Percentiles rank a stretch among this genome's conserved stretches.
phyloP scores from a whole-genome alignment of 176 grass and related monocot species.

The Carex scoparia region DNA sequence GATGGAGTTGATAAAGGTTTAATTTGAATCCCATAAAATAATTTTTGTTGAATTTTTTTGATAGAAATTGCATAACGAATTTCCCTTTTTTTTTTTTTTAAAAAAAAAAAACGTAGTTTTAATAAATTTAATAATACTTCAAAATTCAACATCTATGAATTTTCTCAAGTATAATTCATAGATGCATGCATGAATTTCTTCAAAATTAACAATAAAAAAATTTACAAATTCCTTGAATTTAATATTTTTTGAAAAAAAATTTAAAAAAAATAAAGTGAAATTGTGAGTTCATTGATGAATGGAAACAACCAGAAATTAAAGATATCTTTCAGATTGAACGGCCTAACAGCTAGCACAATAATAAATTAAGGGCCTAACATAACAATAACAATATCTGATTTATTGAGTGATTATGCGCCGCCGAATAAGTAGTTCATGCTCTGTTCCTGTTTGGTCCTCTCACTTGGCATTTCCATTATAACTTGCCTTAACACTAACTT shows the following conservation, averaged over 20 bases:
- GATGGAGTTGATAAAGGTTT: too few relatives aligned
- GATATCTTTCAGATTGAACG: background rate
- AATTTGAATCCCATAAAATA: too few relatives aligned
- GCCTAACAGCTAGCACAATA: background rate
- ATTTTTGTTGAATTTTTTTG: too few relatives aligned
- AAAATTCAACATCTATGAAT: too few relatives aligned
- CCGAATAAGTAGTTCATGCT: conserved; percentile 26
- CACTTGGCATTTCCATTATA: background rate
- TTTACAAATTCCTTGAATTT: background rate
- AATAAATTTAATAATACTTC: too few relatives aligned
- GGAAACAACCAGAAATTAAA: background rate
- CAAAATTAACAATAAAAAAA: background rate
- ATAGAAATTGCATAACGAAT: too few relatives aligned
- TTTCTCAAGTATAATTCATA: too few relatives aligned
- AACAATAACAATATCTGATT: background rate
- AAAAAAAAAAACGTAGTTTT: too few relatives aligned
- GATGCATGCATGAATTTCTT: too few relatives aligned
- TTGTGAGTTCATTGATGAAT: background rate
- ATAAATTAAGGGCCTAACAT: background rate
- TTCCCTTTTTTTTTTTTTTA: too few relatives aligned
- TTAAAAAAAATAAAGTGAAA: background rate
- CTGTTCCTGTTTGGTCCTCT: background rate
- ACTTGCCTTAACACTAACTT: background rate
- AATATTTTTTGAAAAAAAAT: background rate
- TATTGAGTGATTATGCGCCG: conserved; percentile 3